phyloP scores from a whole-genome alignment of 257 asterid species.

The Eucommia ulmoides region DNA sequence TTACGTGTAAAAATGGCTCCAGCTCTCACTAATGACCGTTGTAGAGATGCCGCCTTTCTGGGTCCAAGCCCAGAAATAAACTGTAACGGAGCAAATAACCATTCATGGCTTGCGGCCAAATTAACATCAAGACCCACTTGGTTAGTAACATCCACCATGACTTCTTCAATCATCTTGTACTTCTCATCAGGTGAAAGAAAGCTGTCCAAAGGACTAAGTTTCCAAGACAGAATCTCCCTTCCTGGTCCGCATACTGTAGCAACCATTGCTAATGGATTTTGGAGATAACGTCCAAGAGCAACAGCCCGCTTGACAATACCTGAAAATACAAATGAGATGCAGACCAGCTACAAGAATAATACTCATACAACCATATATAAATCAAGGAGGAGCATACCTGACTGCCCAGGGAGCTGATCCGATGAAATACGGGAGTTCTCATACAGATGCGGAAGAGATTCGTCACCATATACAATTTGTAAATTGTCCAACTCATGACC shows the following conservation, averaged over 20 bases:
- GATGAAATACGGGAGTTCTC: slow-evolving; percentile 81
- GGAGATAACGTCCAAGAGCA: slow-evolving; percentile 87
- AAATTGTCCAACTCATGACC: slow-evolving; percentile 92
- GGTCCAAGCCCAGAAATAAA: slow-evolving; percentile 95
- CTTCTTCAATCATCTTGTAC: slow-evolving; percentile 73
- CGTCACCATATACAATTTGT: slow-evolving; percentile 84
- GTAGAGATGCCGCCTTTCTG: slow-evolving; percentile 84
- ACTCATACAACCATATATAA: not conserved
- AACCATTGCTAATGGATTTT: slow-evolving; percentile 86
- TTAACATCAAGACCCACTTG: slow-evolving; percentile 86
- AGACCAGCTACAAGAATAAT: not conserved
- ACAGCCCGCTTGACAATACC: slow-evolving; percentile 93
- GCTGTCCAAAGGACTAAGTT: slow-evolving; percentile 64
- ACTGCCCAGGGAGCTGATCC: slow-evolving; percentile 92
- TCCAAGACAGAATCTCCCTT: slow-evolving; percentile 87
- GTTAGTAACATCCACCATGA: slow-evolving; percentile 85
- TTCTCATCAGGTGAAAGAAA: slow-evolving; percentile 92
- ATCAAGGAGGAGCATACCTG: slow-evolving; percentile 33
- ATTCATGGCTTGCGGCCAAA: slow-evolving; percentile 54
- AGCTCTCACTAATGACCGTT: slow-evolving; percentile 70
- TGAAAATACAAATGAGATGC: slow-evolving; percentile 12
- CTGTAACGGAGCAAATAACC: slow-evolving; percentile 91
- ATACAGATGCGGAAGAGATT: slow-evolving; percentile 84
- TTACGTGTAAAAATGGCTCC: slow-evolving; percentile 83
- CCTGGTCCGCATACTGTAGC: slow-evolving; percentile 92